These are phyloP conservation scores for Ophiosphaerella narmari DNA, from an alignment of 2,329 filamentous ascomycete species.

Conservation along the genomic window DNA sequence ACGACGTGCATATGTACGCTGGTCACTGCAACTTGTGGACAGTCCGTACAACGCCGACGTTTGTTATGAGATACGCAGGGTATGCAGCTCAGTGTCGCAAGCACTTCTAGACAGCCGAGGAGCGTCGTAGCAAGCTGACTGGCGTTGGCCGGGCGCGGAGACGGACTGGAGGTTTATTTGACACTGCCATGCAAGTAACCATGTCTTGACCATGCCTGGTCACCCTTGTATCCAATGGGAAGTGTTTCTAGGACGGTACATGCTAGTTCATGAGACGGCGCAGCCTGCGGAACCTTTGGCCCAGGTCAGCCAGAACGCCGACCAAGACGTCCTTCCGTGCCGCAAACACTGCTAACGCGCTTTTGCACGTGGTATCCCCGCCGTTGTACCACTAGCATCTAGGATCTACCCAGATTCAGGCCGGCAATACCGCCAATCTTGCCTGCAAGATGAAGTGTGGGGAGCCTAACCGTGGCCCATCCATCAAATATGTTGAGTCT, in stretches of 20 bases:
- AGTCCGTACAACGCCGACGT: too few species aligned
- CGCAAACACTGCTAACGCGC: neutral
- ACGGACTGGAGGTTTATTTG: too few species aligned
- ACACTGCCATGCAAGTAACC: too few species aligned
- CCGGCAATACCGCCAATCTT: conserved; percentile 11
- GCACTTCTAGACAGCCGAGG: too few species aligned
- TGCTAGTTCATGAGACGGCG: neutral
- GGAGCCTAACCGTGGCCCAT: conserved; percentile 17
- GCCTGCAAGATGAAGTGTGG: conserved; percentile 6
- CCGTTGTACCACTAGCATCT: conserved; percentile 7
- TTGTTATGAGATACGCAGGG: too few species aligned
- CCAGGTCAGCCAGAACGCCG: conserved; percentile 1
- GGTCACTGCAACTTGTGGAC: too few species aligned
- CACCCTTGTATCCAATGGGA: neutral
- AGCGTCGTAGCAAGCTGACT: too few species aligned
- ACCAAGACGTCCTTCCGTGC: conserved; percentile 2
- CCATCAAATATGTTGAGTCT: conserved; percentile 14
- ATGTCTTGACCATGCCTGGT: neutral
- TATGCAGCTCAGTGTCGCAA: too few species aligned
- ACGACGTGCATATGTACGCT: too few species aligned
- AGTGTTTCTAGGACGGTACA: neutral
- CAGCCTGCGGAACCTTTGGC: neutral
- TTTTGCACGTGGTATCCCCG: conserved; percentile 16
- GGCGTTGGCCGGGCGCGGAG: too few species aligned
- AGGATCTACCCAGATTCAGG: conserved; percentile 17